Conservation (phyloP, 2,329 filamentous ascomycete genomes). For the Ophiostoma sp. region DNA sequence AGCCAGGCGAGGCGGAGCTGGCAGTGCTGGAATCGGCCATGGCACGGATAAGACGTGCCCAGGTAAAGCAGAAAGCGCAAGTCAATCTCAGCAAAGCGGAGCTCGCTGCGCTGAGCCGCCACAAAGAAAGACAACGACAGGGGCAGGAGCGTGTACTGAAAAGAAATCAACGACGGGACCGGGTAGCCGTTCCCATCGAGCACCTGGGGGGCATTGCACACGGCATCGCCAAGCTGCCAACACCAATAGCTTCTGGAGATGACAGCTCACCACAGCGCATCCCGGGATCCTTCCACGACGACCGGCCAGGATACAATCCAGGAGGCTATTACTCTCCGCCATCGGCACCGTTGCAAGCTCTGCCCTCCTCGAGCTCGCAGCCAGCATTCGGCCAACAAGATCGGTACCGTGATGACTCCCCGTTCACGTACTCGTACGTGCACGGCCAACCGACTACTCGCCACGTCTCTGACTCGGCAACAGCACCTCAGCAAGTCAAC, state of each 20-base stretch:
- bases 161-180: conserved; percentile 34
- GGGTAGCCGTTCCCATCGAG: conserved; percentile 50
- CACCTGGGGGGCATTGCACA: conserved; percentile 43
- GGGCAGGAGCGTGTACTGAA: conserved; percentile 33
- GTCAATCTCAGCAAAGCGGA: conserved; percentile 77
- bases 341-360: conserved; percentile 26
- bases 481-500: conserved; percentile 34
- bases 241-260: conserved; percentile 29
- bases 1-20: conserved; percentile 53
- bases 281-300: conserved; percentile 36
- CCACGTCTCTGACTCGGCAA: conserved; percentile 42
- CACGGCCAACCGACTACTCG: conserved; percentile 35
- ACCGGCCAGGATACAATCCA: conserved; percentile 38
- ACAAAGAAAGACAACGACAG: conserved; percentile 54
- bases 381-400: conserved; percentile 30
- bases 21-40: conserved; percentile 70
- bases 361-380: conserved; percentile 31
- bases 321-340: conserved; percentile 50
- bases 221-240: conserved; percentile 29
- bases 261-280: conserved; percentile 32
- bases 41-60: conserved; percentile 71
- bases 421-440: conserved; percentile 44
- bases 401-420: conserved; percentile 37
- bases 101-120: conserved; percentile 70
- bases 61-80: conserved; percentile 68